phyloP scores from a whole-genome alignment of 73 alveolate genomes.

The Diophrys appendiculata region DNA sequence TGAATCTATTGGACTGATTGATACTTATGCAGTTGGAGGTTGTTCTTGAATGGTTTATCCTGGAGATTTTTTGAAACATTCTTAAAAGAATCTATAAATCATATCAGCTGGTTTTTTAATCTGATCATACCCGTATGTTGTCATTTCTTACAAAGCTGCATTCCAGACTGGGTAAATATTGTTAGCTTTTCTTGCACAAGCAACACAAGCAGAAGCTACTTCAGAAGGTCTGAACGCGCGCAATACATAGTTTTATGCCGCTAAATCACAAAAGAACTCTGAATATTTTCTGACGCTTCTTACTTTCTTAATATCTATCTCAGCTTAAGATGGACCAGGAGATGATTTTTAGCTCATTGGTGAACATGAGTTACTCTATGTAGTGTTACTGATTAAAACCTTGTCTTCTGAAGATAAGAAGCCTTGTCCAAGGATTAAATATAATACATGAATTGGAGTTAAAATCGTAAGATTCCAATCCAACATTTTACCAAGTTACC shows the following conservation, averaged over 20 bases:
- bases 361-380: no score
- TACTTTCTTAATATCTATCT: conserved; percentile 22
- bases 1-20: no score
- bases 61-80: no score
- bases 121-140: no score
- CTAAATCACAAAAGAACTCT: conserved; percentile 49
- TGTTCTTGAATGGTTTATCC: no score
- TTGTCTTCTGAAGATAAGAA: conserved; percentile 31
- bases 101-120: no score
- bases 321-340: neutral
- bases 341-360: no score
- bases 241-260: conserved; percentile 29
- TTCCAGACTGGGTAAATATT: conserved; percentile 26
- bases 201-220: conserved; percentile 37
- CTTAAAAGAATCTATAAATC: no score
- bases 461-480: conserved; percentile 37
- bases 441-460: conserved; percentile 37
- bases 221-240: conserved; percentile 37
- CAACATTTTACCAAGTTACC: conserved; percentile 8
- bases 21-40: no score
- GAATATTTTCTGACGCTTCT: conserved; percentile 33
- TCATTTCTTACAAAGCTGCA: neutral
- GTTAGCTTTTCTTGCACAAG: conserved; percentile 29
- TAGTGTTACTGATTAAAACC: neutral
- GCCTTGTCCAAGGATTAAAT: conserved; percentile 25